Percentiles rank a stretch among this genome's conserved stretches.
Evolutionary conservation across 257 asterid species (phyloP).

Genomic region (Penstemon barbatus): DNA sequence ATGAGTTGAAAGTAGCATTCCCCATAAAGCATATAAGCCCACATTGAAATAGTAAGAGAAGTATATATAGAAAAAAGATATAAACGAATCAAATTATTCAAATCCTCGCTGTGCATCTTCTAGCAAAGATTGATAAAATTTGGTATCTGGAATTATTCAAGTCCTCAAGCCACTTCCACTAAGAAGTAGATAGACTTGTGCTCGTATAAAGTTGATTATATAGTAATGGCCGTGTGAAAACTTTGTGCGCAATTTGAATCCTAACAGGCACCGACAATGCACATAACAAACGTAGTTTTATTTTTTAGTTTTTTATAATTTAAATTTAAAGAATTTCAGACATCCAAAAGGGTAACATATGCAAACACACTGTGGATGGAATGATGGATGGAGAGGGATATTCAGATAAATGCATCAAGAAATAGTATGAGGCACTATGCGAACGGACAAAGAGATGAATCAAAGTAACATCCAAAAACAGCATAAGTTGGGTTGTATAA

Average conservation of each 20-base stretch:
- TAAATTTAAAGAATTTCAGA: background rate
- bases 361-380: background rate
- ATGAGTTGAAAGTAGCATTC: constrained; percentile 1
- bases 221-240: background rate
- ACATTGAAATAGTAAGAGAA: constrained; percentile 13
- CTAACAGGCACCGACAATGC: background rate
- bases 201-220: background rate
- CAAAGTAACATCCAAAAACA: background rate
- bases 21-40: constrained; percentile 4
- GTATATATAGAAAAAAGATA: background rate
- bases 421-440: background rate
- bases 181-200: background rate
- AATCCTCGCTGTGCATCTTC: background rate
- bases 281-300: constrained; percentile 5
- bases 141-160: constrained; percentile 1
- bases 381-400: too few species aligned
- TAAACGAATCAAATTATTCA: background rate
- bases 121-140: background rate
- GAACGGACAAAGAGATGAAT: background rate
- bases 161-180: background rate
- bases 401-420: too few species aligned
- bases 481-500: background rate
- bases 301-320: background rate
- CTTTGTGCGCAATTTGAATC: background rate
- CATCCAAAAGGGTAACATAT: background rate